These are phyloP conservation scores for Phenoliferia sp. DNA, from an alignment of 1,284 basidiomycete species.

Conservation along the genomic window DNA sequence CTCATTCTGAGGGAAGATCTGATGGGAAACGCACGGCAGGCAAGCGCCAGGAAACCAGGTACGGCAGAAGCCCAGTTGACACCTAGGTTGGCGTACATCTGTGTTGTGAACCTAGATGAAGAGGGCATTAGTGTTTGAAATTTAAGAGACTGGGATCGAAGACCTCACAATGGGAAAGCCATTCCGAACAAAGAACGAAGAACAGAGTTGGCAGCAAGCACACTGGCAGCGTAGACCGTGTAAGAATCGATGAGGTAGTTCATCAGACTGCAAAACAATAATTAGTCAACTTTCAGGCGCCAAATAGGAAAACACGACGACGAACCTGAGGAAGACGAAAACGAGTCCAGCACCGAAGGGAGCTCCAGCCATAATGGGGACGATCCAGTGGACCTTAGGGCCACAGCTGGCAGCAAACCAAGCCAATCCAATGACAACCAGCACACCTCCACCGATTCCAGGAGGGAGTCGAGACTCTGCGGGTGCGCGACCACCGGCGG, in stretches of 20 bases:
- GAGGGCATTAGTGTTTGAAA: no score
- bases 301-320: not conserved
- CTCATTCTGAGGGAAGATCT: no score
- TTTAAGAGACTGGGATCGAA: no score
- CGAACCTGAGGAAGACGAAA: not conserved
- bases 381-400: not conserved
- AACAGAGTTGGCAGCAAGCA: slow-evolving; percentile 64
- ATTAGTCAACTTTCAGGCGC: not conserved
- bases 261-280: slow-evolving; percentile 43
- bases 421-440: not conserved
- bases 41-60: not conserved
- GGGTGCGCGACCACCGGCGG: not conserved
- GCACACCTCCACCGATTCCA: not conserved
- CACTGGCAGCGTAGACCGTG: slow-evolving; percentile 57
- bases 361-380: not conserved
- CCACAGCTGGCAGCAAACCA: not conserved
- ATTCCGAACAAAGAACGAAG: slow-evolving; percentile 57
- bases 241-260: slow-evolving; percentile 34
- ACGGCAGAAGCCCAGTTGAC: not conserved
- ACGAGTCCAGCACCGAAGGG: not conserved
- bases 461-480: not conserved
- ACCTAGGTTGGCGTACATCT: not conserved
- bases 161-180: not conserved
- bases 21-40: not conserved
- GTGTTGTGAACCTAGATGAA: not conserved